Evolutionary conservation across 768 basidiomycete species (phyloP), one percentile per base, ranked within the genome.

Genomic region (Lactarius sanguifluus): DNA sequence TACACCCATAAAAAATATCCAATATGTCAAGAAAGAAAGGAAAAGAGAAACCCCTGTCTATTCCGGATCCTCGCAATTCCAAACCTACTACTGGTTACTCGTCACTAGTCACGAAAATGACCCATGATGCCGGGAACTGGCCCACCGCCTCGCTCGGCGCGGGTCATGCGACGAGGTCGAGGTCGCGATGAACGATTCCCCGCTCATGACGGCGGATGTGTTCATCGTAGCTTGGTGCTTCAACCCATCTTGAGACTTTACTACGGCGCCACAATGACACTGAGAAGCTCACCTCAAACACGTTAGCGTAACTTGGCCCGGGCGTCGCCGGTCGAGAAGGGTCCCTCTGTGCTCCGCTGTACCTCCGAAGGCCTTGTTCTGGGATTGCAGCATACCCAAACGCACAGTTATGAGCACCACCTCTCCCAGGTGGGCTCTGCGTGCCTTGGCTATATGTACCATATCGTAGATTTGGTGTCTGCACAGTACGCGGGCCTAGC

Each of bases 251-350:
- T 56, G 23, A 61, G 60, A 36, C 34, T 23, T 62, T 34, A 36
- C 20, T 23, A 56, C 23, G 25, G 50, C 40, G 45, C 34, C 61
- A 50, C 54, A 58, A 50, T 50, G 57, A 40, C 25, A 10, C 40
- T 25, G 57, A 62, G 50, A 59, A 38, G 61, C 70, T 59, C 68
- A 70, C 70, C 70, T 70, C 70, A 41, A 69, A 70, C 15, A 63
- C 64, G 34, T 60, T 62, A 9, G 67, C 55, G 50, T 69, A 70
- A 23, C 68, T 59, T 40, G 64, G 36, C 20, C 61, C 67, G 63
- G 69, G 61, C 2, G 67, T 70, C 43, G 67, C 54, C 64, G 70
- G 57, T 15, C 68, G 67, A 56, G 68, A 66, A 47, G 64, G 62
- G n/a, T 68, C 66, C 30, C 66, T 67, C 50, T 67, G 60, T 28